These are phyloP conservation scores for Apiospora pterosperma DNA, from an alignment of 2,329 filamentous ascomycete species.

Conservation along the genomic window DNA sequence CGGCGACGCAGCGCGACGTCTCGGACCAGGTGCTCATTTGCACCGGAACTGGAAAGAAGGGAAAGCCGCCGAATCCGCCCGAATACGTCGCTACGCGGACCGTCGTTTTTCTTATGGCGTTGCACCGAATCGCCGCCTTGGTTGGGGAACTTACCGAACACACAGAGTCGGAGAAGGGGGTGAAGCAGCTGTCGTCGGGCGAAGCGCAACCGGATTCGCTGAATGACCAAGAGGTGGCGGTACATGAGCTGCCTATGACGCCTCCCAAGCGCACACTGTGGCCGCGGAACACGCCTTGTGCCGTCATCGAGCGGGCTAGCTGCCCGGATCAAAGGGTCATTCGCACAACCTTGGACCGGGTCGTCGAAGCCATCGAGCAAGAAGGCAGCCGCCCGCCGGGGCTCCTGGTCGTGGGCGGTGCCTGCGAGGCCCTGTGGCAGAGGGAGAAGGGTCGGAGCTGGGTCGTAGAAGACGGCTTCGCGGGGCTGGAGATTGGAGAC, in stretches of 20 bases:
- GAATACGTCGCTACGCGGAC: constrained; percentile 74
- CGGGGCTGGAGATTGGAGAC: constrained; percentile 49
- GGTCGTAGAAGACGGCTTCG: constrained; percentile 85
- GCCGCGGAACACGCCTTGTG: constrained; percentile 79
- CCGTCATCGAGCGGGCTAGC: constrained; percentile 88
- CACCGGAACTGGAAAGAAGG: constrained; percentile 92
- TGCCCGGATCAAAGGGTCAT: constrained; percentile 94
- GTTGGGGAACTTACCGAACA: constrained; percentile 64
- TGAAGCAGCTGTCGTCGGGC: constrained; percentile 15
- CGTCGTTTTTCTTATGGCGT: constrained; percentile 90
- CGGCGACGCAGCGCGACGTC: constrained; percentile 82
- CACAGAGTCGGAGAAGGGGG: constrained; percentile 26
- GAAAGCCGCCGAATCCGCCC: constrained; percentile 76
- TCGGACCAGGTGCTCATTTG: constrained; percentile 94
- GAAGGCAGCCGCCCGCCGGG: constrained; percentile 89
- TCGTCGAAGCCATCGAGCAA: constrained; percentile 79
- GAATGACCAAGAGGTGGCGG: background rate
- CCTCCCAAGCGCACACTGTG: constrained; percentile 47
- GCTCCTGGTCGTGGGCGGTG: constrained; percentile 77
- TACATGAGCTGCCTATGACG: constrained; percentile 4
- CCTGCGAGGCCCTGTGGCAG: constrained; percentile 73
- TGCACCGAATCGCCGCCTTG: constrained; percentile 77
- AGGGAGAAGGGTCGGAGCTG: constrained; percentile 61
- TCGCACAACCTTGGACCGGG: constrained; percentile 75
- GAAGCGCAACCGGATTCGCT: background rate